phyloP scores from a whole-genome alignment of 768 basidiomycete species.

The Rhodotorula kratochvilovae region DNA sequence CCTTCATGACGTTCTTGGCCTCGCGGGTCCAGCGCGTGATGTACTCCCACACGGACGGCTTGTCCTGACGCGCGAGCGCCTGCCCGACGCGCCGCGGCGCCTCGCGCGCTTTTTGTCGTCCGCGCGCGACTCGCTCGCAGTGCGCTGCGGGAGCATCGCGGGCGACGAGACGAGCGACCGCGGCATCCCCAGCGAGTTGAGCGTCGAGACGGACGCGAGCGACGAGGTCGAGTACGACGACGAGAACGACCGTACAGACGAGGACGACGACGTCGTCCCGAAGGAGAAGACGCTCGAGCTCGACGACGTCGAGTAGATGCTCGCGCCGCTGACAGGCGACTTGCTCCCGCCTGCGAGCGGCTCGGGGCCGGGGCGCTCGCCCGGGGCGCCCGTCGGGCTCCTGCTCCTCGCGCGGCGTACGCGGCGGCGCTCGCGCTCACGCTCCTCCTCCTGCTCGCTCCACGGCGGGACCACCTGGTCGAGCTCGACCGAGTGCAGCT shows the following conservation, averaged over 20 bases:
- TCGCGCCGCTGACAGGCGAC: conserved; percentile 18
- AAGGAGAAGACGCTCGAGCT: conserved; percentile 40
- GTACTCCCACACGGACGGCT: conserved; percentile 60
- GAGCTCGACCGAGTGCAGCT: conserved; percentile 88
- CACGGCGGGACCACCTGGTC: conserved; percentile 53
- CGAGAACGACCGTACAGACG: not conserved
- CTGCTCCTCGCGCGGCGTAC: not conserved
- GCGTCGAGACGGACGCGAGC: conserved; percentile 19
- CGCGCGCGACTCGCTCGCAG: conserved; percentile 27
- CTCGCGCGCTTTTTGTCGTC: conserved; percentile 34
- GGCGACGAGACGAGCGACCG: conserved; percentile 21
- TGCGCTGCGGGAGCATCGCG: conserved; percentile 15
- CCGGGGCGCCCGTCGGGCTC: conserved; percentile 4
- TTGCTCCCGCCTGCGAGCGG: not conserved
- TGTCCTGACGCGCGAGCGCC: conserved; percentile 49
- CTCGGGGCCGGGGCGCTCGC: not conserved
- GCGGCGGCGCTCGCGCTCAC: not conserved
- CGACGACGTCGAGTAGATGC: conserved; percentile 34
- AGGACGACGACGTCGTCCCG: conserved; percentile 31
- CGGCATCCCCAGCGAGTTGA: conserved; percentile 14
- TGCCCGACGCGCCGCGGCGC: not conserved
- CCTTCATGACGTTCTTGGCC: conserved; percentile 67
- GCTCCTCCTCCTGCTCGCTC: conserved; percentile 11
- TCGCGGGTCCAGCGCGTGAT: conserved; percentile 65
- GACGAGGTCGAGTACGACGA: conserved; percentile 10